These are phyloP conservation scores for Tetrahymena malaccensis DNA, from an alignment of 73 alveolate genomes.

Conservation along the genomic window DNA sequence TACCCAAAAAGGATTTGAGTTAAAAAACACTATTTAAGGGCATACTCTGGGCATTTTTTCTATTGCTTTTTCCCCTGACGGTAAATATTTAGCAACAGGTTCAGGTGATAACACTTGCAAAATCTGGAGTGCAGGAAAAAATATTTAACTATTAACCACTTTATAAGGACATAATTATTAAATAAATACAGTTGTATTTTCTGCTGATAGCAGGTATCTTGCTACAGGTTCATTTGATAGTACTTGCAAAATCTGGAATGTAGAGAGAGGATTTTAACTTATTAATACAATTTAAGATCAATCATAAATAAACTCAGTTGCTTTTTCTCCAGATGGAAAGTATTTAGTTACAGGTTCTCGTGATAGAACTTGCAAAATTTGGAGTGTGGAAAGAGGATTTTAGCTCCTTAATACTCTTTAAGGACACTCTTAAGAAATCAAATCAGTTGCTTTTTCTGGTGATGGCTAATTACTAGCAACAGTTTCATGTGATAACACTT, in stretches of 20 bases:
- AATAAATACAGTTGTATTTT: neutral
- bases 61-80: neutral
- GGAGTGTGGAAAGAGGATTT: no score
- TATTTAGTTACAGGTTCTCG: neutral
- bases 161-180: neutral
- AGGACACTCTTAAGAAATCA: neutral
- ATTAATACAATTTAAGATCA: neutral
- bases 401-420: no score
- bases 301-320: no score
- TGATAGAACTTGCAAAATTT: no score
- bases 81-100: neutral
- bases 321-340: no score
- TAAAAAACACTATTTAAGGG: neutral
- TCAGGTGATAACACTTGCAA: neutral
- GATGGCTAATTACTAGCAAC: neutral
- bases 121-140: neutral
- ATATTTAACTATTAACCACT: neutral
- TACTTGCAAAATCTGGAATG: neutral
- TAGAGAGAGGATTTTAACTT: neutral
- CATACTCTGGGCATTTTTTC: neutral
- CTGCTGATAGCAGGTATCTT: neutral
- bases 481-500: neutral
- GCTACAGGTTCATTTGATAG: neutral
- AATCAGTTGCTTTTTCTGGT: neutral
- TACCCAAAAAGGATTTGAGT: no score